Conservation (phyloP, 129 eudicot genomes). For the Pseudognaphalium luteoalbum region DNA sequence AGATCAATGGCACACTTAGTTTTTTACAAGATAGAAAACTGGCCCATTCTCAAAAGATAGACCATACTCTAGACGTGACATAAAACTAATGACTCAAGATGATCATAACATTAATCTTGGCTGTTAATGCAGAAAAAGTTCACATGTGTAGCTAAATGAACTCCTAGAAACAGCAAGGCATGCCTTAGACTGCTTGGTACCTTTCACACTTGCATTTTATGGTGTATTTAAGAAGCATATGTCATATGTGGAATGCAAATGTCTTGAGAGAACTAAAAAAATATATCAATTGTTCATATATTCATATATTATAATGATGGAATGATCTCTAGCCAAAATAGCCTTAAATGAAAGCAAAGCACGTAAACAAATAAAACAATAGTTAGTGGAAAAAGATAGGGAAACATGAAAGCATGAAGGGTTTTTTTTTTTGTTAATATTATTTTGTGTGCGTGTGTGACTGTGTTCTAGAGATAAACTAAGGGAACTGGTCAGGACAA, state of each 20-base stretch:
- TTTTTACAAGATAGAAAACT: no score
- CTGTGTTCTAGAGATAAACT: no score
- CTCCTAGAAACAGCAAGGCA: background rate
- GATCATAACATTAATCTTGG: background rate
- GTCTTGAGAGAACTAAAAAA: background rate
- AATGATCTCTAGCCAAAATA: background rate
- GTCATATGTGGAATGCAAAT: background rate
- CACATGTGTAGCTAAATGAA: background rate
- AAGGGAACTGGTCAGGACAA: no score
- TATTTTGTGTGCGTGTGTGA: no score
- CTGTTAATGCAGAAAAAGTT: background rate
- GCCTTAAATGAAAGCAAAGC: background rate
- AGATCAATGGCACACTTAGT: background rate
- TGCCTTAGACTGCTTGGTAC: background rate
- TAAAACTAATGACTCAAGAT: background rate
- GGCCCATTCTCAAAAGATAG: no score
- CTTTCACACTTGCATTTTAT: background rate
- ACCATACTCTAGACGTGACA: background rate
- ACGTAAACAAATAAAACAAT: no score
- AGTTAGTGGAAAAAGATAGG: no score
- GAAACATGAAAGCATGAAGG: no score
- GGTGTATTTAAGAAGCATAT: background rate
- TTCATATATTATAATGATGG: background rate
- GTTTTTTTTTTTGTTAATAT: no score
- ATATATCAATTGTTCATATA: background rate